Conservation (phyloP, 1,284 basidiomycete genomes). For the Ustilago bromivora region DNA sequence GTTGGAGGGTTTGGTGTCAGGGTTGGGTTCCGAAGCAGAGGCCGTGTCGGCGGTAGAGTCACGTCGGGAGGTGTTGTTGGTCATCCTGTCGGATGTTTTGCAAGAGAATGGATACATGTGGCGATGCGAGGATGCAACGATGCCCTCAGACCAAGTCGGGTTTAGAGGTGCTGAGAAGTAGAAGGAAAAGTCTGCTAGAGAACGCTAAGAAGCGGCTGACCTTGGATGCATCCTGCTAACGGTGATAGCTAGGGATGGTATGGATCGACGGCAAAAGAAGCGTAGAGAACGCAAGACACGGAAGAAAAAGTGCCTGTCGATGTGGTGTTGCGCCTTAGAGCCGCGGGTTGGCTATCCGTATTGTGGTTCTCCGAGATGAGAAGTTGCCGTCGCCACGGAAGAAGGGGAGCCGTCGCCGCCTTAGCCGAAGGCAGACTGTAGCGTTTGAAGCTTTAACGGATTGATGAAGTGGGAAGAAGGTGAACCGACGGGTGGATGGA, state of each 20-base stretch:
- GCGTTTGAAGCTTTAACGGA: background rate
- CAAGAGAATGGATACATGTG: background rate
- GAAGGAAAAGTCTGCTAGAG: background rate
- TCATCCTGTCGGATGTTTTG: conserved; percentile 13
- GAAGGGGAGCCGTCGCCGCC: background rate
- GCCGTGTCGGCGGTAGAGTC: conserved; percentile 4
- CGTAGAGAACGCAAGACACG: background rate
- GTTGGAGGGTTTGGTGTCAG: background rate
- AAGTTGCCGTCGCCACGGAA: background rate
- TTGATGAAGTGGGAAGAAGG: background rate
- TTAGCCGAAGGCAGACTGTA: background rate
- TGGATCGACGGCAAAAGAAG: background rate
- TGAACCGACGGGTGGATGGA: background rate
- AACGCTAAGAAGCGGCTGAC: background rate
- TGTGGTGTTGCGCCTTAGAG: background rate
- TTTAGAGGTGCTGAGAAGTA: background rate
- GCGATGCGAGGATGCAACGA: background rate
- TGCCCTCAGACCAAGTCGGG: no score
- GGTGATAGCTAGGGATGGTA: background rate
- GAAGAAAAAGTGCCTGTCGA: background rate
- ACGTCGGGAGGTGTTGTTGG: conserved; percentile 9
- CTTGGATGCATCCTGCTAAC: background rate
- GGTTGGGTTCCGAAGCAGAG: conserved; percentile 10
- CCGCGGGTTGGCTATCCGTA: background rate
- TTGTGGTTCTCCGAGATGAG: background rate